Conservation (phyloP, 1,284 basidiomycete genomes). For the Crucibulum cyathiforme region DNA sequence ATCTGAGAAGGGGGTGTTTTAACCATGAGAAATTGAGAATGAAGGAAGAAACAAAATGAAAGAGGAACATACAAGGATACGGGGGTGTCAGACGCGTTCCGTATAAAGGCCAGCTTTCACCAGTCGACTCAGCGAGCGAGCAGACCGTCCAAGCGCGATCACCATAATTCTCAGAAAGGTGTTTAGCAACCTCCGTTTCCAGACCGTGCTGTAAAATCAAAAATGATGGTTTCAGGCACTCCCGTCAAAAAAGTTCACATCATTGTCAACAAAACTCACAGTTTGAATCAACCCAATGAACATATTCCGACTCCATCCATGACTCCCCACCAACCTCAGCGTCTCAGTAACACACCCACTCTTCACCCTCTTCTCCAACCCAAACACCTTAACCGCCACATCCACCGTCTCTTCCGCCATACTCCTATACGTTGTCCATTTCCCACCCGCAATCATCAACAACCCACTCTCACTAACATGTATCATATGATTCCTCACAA, state of each 20-base stretch:
- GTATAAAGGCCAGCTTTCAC: conserved; percentile 84
- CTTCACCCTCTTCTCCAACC: conserved; percentile 60
- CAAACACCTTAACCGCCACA: conserved; percentile 83
- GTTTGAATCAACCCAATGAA: conserved; percentile 96
- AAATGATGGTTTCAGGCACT: conserved; percentile 42
- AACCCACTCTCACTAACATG: conserved; percentile 83
- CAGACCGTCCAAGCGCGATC: conserved; percentile 97
- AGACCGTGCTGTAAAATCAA: conserved; percentile 72
- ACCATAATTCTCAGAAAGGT: conserved; percentile 93
- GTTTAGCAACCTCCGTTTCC: conserved; percentile 91
- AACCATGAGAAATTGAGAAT: background rate
- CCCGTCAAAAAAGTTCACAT: conserved; percentile 7
- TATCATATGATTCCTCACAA: conserved; percentile 96
- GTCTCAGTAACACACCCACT: conserved; percentile 81
- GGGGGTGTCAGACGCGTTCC: conserved; percentile 76
- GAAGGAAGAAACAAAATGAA: background rate
- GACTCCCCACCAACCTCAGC: conserved; percentile 89
- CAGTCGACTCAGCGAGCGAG: conserved; percentile 80
- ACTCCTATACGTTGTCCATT: background rate
- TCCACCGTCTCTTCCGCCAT: conserved; percentile 98
- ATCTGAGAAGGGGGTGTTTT: conserved; percentile 52
- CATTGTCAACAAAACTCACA: conserved; percentile 72
- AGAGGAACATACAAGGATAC: conserved; percentile 76
- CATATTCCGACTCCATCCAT: conserved; percentile 96
- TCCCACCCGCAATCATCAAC: conserved; percentile 86